Evolutionary conservation across 352 stramenopile genomes (phyloP).

Genomic region (Phytopythium boreale): DNA sequence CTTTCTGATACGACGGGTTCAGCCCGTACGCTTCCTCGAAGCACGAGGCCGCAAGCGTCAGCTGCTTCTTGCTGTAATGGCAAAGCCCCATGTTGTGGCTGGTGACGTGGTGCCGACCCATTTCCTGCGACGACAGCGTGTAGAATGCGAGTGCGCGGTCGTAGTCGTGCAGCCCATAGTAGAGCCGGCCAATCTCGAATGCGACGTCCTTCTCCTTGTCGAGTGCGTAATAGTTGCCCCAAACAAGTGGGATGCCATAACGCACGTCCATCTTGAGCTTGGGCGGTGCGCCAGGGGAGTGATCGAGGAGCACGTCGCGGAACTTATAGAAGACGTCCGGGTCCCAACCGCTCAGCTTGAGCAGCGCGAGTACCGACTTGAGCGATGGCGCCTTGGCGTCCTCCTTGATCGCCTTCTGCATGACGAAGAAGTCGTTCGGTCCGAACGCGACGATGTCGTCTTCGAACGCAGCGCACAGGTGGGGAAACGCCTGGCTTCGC

Average conservation of each 20-base stretch:
- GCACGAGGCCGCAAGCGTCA: constrained; percentile 53
- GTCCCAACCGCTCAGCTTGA: constrained; percentile 93
- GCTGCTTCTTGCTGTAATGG: constrained; percentile 88
- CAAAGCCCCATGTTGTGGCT: constrained; percentile 96
- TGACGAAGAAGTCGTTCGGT: constrained; percentile 94
- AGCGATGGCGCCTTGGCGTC: constrained; percentile 76
- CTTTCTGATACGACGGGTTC: constrained; percentile 77
- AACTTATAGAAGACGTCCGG: constrained; percentile 97
- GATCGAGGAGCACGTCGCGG: constrained; percentile 88
- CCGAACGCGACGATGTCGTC: constrained; percentile 89
- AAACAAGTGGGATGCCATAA: constrained; percentile 80
- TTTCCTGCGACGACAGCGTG: constrained; percentile 75
- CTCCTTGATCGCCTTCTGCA: constrained; percentile 89
- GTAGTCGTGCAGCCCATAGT: constrained; percentile 93
- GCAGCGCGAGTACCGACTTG: constrained; percentile 85
- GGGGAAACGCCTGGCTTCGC: constrained; percentile 58
- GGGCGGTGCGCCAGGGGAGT: constrained; percentile 53
- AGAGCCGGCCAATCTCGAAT: constrained; percentile 90
- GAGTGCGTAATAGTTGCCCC: constrained; percentile 92
- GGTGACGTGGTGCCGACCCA: constrained; percentile 94
- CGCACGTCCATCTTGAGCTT: constrained; percentile 85
- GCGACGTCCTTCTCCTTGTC: constrained; percentile 93
- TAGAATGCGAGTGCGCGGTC: constrained; percentile 90
- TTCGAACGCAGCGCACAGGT: constrained; percentile 75
- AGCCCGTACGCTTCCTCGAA: constrained; percentile 70